Evolutionary conservation across 2,329 filamentous ascomycete genomes (phyloP).

Genomic region (Pseudogymnoascus sp.): DNA sequence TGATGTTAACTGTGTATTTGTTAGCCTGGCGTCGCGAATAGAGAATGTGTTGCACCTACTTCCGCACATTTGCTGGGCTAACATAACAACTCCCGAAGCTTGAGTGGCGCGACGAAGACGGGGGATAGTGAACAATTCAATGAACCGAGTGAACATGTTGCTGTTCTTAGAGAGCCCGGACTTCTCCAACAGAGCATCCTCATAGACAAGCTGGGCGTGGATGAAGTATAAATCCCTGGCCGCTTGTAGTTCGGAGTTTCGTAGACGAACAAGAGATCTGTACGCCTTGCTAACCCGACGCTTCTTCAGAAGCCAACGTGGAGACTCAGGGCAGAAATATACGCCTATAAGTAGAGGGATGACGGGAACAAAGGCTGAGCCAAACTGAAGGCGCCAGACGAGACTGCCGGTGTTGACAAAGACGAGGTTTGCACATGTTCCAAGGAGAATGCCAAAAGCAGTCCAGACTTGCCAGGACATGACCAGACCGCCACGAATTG

Average conservation of each 20-base stretch:
- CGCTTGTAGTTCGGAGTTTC: constrained; percentile 48
- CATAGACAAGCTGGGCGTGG: constrained; percentile 46
- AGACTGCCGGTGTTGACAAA: constrained; percentile 43
- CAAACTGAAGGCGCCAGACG: constrained; percentile 56
- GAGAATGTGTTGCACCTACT: constrained; percentile 11
- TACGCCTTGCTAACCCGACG: constrained; percentile 38
- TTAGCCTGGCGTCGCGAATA: constrained; percentile 8
- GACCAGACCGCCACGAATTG: constrained; percentile 55
- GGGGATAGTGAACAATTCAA: constrained; percentile 60
- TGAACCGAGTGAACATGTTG: constrained; percentile 53
- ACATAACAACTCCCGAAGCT: constrained; percentile 74
- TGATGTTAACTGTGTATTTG: constrained; percentile 46
- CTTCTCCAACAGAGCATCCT: constrained; percentile 21
- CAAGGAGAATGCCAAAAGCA: constrained; percentile 50
- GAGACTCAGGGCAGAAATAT: constrained; percentile 58
- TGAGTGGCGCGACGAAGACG: constrained; percentile 63
- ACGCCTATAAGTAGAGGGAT: constrained; percentile 52
- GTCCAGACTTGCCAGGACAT: constrained; percentile 78
- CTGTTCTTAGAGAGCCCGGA: constrained; percentile 37
- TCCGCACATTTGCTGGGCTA: constrained; percentile 27
- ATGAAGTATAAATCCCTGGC: constrained; percentile 55
- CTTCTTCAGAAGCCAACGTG: constrained; percentile 52
- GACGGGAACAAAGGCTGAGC: constrained; percentile 53
- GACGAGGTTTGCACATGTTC: constrained; percentile 35
- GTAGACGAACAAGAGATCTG: constrained; percentile 48